A percentile compares a stretch with the other conserved stretches of the same genome.
Evolutionary conservation across 2,329 filamentous ascomycete species (phyloP).

Genomic region (Paraconiothyrium brasiliense): DNA sequence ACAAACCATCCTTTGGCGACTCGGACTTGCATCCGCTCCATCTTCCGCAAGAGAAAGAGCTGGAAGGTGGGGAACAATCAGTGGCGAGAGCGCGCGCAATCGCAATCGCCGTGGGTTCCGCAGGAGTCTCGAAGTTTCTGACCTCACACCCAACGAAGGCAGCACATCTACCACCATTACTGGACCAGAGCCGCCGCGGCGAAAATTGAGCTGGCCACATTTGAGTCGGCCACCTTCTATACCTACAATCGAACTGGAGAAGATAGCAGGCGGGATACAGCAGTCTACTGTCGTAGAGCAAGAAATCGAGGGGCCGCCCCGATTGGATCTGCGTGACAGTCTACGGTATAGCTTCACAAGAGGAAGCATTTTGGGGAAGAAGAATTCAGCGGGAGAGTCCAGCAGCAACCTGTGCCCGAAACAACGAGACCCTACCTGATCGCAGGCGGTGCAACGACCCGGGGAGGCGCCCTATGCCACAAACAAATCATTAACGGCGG

Average conservation of each 20-base stretch:
- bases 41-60: constrained; percentile 10
- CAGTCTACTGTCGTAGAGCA: constrained; percentile 32
- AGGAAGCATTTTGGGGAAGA: constrained; percentile 27
- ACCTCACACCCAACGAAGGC: constrained; percentile 18
- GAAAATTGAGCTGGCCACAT: constrained; percentile 7
- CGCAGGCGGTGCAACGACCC: background rate
- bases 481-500: background rate
- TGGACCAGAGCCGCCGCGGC: constrained; percentile 1
- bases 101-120: constrained; percentile 33
- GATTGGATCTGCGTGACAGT: constrained; percentile 32
- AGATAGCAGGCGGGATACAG: constrained; percentile 19
- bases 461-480: background rate
- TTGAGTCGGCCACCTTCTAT: background rate
- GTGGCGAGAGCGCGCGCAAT: constrained; percentile 15
- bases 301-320: constrained; percentile 28
- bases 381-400: constrained; percentile 10
- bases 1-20: constrained; percentile 36
- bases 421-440: background rate
- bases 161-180: constrained; percentile 21
- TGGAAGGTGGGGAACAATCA: background rate
- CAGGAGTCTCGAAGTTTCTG: constrained; percentile 16
- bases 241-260: background rate
- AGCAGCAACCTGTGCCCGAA: background rate
- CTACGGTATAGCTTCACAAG: constrained; percentile 32
- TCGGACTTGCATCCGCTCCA: constrained; percentile 32